These are phyloP conservation scores for Obba rivulosa DNA, from an alignment of 768 basidiomycete genomes.

Conservation along the genomic window DNA sequence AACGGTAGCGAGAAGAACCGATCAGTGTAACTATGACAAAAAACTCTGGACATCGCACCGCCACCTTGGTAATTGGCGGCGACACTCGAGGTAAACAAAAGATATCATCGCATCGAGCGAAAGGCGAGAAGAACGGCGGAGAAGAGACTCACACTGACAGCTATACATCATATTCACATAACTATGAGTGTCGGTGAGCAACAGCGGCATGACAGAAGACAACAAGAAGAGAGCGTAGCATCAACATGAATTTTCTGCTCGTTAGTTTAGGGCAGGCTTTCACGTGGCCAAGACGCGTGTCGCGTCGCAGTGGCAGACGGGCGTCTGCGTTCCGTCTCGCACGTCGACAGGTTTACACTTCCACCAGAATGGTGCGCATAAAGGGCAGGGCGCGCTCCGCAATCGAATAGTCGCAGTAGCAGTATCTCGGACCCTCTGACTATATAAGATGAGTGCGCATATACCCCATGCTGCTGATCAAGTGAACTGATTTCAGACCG, in stretches of 20 bases:
- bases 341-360: too few species aligned
- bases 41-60: conserved; percentile 44
- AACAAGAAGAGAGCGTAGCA: background rate
- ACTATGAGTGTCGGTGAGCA: background rate
- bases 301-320: too few species aligned
- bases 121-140: background rate
- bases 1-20: conserved; percentile 26
- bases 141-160: background rate
- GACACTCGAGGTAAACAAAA: conserved; percentile 44
- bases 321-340: too few species aligned
- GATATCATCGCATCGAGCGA: conserved; percentile 54
- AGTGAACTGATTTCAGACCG: too few species aligned
- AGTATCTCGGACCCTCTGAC: too few species aligned
- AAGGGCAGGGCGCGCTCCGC: too few species aligned
- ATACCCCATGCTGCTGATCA: too few species aligned
- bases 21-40: conserved; percentile 95
- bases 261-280: conserved; percentile 1
- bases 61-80: conserved; percentile 45
- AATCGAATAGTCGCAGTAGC: too few species aligned
- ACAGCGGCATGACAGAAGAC: background rate
- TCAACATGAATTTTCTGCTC: background rate
- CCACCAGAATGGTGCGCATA: too few species aligned
- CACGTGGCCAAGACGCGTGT: too few species aligned
- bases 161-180: too few species aligned
- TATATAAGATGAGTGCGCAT: too few species aligned